phyloP scores from a whole-genome alignment of 2,329 filamentous ascomycete species.

The Stromatinia cepivora region DNA sequence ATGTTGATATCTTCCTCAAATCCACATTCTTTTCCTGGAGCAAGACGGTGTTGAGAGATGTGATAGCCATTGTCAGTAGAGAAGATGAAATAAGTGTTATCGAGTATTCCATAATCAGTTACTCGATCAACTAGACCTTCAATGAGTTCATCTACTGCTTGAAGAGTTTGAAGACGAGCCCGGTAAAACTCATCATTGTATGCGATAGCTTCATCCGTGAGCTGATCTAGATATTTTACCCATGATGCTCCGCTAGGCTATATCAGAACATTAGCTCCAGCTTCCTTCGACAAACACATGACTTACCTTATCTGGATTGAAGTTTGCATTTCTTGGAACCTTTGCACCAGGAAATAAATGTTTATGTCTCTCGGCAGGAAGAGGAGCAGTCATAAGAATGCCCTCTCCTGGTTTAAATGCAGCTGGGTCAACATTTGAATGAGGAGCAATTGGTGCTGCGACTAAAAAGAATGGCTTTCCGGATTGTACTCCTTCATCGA shows the following conservation, averaged over 20 bases:
- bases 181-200: slow-evolving; percentile 55
- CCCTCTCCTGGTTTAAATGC: slow-evolving; percentile 18
- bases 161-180: slow-evolving; percentile 52
- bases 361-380: slow-evolving; percentile 60
- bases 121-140: slow-evolving; percentile 49
- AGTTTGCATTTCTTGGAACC: slow-evolving; percentile 62
- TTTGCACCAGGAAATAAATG: slow-evolving; percentile 60
- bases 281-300: background rate
- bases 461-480: slow-evolving; percentile 66
- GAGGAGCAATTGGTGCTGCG: slow-evolving; percentile 66
- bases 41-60: slow-evolving; percentile 52
- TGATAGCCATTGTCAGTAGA: slow-evolving; percentile 57
- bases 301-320: slow-evolving; percentile 61
- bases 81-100: slow-evolving; percentile 59
- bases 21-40: slow-evolving; percentile 52
- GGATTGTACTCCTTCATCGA: slow-evolving; percentile 58
- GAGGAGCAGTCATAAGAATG: slow-evolving; percentile 48
- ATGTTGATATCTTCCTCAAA: slow-evolving; percentile 54
- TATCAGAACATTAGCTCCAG: slow-evolving; percentile 8
- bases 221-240: slow-evolving; percentile 46
- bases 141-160: slow-evolving; percentile 57
- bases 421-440: slow-evolving; percentile 50
- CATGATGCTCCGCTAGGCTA: slow-evolving; percentile 50
- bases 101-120: slow-evolving; percentile 43
- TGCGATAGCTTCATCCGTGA: slow-evolving; percentile 46